Base-by-base conservation (phyloP, 1,284 basidiomycete genomes). In the Vanrija sp. region DNA sequence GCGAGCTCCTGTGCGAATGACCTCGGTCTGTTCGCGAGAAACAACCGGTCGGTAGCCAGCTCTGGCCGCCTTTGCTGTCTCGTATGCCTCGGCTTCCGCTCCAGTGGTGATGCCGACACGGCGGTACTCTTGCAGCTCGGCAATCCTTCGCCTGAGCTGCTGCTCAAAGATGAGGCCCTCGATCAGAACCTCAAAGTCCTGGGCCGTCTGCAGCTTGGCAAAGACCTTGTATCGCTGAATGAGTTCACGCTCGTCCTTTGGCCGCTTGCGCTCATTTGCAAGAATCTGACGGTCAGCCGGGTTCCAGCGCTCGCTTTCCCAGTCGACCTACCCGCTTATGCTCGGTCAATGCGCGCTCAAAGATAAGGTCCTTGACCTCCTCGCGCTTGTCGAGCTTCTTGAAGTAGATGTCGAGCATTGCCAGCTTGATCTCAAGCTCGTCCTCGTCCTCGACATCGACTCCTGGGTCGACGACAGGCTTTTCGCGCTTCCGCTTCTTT, bases 141-240 rank as follows among this genome's bases (percentile, higher is more conserved):
- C 81, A 66, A 96, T 94, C 41, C 86, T 81, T 67, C 89, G 90
- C 6, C 91, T 83, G 12, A 97, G 79, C 47, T 87, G 80, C 20
- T 87, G 83, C 75, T 96, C 78, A 93, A 89, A 94, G 25, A 97
- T 82, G 53, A 98, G 83, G 49, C 96, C 94, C 20, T 92, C 84
- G 25, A 88, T 81, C 67, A 98, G 89, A 3, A 81, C 80, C 69
- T 98, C 95, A 65, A 89, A 96, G 71, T 98, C 94, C 55, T 88
- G 84, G 1, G 89, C 86, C 0, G 92, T 95, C 73, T 97, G 93
- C 44, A 98, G 78, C 55, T 88, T 86, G 22, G 95, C 86, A 74
- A 98, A 96, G 16, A 93, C 91, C 65, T 94, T 89, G 57, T 95
- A 82, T 35, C 94, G 85, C 65, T 89, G 85, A 19, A 94, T 75